Base-by-base conservation (phyloP, 352 stramenopile genomes). In the Phytophthora litchii region DNA sequence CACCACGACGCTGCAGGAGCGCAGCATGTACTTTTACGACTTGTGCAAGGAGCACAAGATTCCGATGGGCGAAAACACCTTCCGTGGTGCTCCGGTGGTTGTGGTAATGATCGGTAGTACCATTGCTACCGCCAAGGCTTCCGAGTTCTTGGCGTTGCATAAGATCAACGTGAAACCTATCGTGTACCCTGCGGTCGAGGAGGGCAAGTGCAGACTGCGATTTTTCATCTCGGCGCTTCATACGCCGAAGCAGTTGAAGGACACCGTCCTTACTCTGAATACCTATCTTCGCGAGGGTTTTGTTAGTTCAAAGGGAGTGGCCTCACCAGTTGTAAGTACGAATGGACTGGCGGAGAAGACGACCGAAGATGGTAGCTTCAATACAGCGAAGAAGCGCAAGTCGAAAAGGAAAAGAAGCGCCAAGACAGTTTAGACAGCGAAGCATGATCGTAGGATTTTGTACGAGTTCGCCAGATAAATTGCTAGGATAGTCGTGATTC, bases 181-280 rank as follows among this genome's bases (percentile, higher is more conserved):
- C 47, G 85, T 95, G 59, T 87, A 95, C 49, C 86, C 86, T 36
- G 86, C 86, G 0, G 86, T 95, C 23, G 86, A 92, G 43, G 83
- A 91, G 59, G 86, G 86, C 44, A 91, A 94, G 56, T 91, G 83
- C 40, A 79, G 86, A 36, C 60, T 95, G 35, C 84, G 86, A 16
- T 95, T 95, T 55, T 95, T 95, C 62, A 91, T 95, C 47, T 93
- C 81, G 42, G 78, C 80, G 14, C 58, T 90, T 29, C 83, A 94
- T 64, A 86, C 75, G 17, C 78, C 80, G 43, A 72, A 78, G 55
- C 78, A 94, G 55, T 64, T 95, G 23, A 71, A 90, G 35, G 70
- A 82, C 37, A 73, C 84, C 0, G 75, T 91, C 0, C 44, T 69
- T 5, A 54, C 55, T 43, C 53, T 93, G 12, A 61, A 68, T 7